Conservation (phyloP, 345 rosid genomes). For the Salix udensis region DNA sequence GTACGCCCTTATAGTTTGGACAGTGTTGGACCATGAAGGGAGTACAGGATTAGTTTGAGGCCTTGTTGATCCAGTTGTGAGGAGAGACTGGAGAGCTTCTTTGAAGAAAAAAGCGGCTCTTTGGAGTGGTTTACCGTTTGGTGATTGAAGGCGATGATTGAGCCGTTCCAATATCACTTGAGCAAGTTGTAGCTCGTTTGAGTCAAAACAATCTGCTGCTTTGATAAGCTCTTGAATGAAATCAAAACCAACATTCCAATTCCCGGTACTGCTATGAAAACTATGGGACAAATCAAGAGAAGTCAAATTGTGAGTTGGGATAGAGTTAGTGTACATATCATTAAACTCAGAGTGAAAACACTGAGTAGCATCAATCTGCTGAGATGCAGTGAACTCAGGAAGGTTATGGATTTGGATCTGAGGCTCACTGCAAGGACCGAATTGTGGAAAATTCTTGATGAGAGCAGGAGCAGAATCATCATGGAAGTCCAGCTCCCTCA, state of each 20-base stretch:
- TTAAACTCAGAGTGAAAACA: constrained; percentile 41
- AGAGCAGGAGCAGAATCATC: constrained; percentile 51
- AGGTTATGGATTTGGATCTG: constrained; percentile 20
- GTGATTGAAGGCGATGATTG: constrained; percentile 52
- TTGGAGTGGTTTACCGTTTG: constrained; percentile 70
- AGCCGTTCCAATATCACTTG: constrained; percentile 79
- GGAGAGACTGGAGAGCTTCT: constrained; percentile 68
- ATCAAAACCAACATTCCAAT: constrained; percentile 33
- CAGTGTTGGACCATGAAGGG: constrained; percentile 64
- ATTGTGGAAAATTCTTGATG: constrained; percentile 13
- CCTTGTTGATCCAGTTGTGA: constrained; percentile 44
- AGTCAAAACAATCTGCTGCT: constrained; percentile 77
- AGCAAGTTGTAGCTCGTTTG: constrained; percentile 68
- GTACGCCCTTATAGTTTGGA: constrained; percentile 66
- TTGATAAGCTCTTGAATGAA: constrained; percentile 70
- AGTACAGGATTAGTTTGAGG: constrained; percentile 15
- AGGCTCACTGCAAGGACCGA: constrained; percentile 5
- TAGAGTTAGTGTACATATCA: constrained; percentile 38
- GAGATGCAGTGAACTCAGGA: constrained; percentile 18
- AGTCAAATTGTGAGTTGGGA: constrained; percentile 17
- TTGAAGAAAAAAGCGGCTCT: constrained; percentile 88
- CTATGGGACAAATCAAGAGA: constrained; percentile 27
- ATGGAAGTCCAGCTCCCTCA: constrained; percentile 72
- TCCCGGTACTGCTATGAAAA: constrained; percentile 16
- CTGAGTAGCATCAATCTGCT: constrained; percentile 20